Percentiles rank a stretch among this genome's conserved stretches.
Evolutionary conservation across 371 early-diverging fungal genomes (phyloP).

Genomic region (Mycotypha africana): DNA sequence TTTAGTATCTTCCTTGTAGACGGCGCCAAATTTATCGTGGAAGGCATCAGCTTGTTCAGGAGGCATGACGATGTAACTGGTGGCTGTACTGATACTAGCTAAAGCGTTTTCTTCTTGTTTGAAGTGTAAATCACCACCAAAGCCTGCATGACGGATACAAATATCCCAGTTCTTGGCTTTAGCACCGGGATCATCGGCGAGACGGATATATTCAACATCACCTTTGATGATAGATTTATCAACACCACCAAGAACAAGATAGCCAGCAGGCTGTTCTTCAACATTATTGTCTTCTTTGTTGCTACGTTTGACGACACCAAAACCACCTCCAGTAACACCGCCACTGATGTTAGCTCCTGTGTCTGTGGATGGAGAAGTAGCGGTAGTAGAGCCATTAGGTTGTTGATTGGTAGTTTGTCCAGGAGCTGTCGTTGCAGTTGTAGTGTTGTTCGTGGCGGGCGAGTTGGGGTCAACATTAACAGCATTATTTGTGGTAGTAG

Average conservation of each 20-base stretch:
- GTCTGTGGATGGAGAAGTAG: constrained; percentile 1
- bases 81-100: constrained; percentile 34
- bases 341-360: neutral
- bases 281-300: neutral
- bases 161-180: constrained; percentile 37
- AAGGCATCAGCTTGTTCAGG: constrained; percentile 36
- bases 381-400: no score
- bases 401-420: neutral
- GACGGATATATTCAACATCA: constrained; percentile 25
- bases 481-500: neutral
- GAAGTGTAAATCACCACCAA: constrained; percentile 20
- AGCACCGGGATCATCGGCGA: constrained; percentile 21
- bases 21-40: constrained; percentile 33
- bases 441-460: no score
- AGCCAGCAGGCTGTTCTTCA: constrained; percentile 27
- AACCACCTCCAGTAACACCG: constrained; percentile 24
- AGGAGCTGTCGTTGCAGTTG: constrained; percentile 1
- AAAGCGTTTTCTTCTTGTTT: constrained; percentile 29
- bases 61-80: constrained; percentile 33
- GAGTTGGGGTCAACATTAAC: no score
- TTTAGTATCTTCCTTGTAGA: constrained; percentile 16
- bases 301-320: constrained; percentile 21
- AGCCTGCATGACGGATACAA: constrained; percentile 32
- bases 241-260: constrained; percentile 36
- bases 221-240: constrained; percentile 33